Base-by-base conservation (phyloP, 2,329 filamentous ascomycete species). In the Sphaerulina vaccinii region DNA sequence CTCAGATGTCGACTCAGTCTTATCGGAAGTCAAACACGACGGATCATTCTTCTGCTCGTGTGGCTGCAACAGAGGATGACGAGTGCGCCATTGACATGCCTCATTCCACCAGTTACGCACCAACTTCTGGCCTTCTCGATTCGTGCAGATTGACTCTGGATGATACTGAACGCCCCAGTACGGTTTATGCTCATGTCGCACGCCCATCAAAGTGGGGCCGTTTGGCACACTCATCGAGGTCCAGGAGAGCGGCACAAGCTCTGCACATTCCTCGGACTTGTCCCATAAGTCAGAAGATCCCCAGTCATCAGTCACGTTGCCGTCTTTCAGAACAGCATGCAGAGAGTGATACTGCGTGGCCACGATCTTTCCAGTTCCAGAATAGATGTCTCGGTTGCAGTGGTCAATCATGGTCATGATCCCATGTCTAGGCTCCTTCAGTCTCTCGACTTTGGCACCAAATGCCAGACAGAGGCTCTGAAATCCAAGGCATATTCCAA, bases 131-230 rank as follows among this genome's bases (percentile, higher is more conserved):
- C 87, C 85, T 54, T 80, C 79, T 3, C 76, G 71, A 33, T 88
- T 87, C 3, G 90, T 95, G 68, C 90, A 95, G 11, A 90, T 81
- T 0, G 89, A 95, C 69, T 96, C 90, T 0, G 90, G 90, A 65
- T 96, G 90, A 62, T 93, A 96, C 65, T 96, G 91, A 15, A 96
- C 77, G 0, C 87, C 91, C 85, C 87, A 95, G 57, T 92, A 87
- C 0, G 91, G 90, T 58, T 83, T 85, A 1, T 58, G 65, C 15
- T 67, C 71, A 67, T 95, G 90, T 57, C 78, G 81, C 13, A 85
- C 82, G 0, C 81, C 88, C 88, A 95, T 95, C n/a, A 93, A 70
- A 3, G 90, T 75, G n/a, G 71, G 68, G 1, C 74, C 78, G 57
- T 84, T 83, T 0, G 42, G 50, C 4, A 64, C 58, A 51, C 72